A percentile compares a stretch with the other conserved stretches of the same genome.
These are phyloP conservation scores for Ambrosia artemisiifolia DNA, from an alignment of 129 eudicot genomes.

Conservation along the genomic window DNA sequence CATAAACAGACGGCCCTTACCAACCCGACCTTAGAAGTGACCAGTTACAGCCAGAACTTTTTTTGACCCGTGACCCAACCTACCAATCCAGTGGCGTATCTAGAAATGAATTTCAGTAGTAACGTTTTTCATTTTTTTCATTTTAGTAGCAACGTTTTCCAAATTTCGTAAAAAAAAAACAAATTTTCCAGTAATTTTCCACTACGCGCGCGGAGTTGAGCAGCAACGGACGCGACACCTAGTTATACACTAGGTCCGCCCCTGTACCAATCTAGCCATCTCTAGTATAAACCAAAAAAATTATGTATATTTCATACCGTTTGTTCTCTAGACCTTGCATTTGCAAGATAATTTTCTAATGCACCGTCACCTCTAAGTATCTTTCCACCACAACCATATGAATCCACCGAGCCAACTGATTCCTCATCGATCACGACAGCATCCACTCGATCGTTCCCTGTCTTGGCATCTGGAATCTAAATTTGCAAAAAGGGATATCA, in stretches of 20 bases:
- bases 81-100: background rate
- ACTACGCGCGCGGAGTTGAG: too few relatives aligned
- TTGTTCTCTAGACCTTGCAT: constrained; percentile 37
- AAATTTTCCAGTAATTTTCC: too few relatives aligned
- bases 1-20: background rate
- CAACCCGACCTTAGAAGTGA: background rate
- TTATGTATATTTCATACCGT: constrained; percentile 35
- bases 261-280: background rate
- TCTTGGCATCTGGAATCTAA: constrained; percentile 83
- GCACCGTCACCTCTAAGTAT: constrained; percentile 84
- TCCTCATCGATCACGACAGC: constrained; percentile 90
- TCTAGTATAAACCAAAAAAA: background rate
- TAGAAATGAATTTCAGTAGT: too few relatives aligned
- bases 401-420: constrained; percentile 56
- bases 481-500: background rate
- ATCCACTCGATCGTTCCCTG: constrained; percentile 76
- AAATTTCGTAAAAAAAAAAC: too few relatives aligned
- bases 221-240: too few relatives aligned
- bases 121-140: too few relatives aligned
- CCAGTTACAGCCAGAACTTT: background rate
- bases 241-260: too few relatives aligned
- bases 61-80: constrained; percentile 8
- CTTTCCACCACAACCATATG: constrained; percentile 73
- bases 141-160: too few relatives aligned
- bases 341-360: constrained; percentile 56